Conservation (phyloP, 2,329 filamentous ascomycete genomes). For the Penicillium sp. region DNA sequence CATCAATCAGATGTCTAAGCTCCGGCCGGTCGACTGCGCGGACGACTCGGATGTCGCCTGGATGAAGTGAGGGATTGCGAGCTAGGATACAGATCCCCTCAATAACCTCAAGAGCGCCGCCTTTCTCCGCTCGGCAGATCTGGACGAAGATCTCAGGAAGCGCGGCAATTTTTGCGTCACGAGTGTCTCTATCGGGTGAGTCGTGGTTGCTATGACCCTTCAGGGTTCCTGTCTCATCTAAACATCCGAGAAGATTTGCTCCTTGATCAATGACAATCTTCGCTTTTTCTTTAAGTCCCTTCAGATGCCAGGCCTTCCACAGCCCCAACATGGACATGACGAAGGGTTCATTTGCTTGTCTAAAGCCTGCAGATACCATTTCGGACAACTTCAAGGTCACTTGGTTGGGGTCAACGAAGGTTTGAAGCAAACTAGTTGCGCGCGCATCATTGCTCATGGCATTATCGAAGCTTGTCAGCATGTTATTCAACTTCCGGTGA, state of each 20-base stretch:
- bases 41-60: slow-evolving; percentile 86
- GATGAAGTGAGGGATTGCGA: slow-evolving; percentile 89
- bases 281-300: slow-evolving; percentile 88
- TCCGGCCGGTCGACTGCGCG: slow-evolving; percentile 70
- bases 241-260: slow-evolving; percentile 81
- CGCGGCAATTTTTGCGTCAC: slow-evolving; percentile 47
- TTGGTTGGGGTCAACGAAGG: slow-evolving; percentile 80
- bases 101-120: slow-evolving; percentile 61
- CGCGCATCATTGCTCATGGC: slow-evolving; percentile 65
- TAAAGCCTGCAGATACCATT: slow-evolving; percentile 78
- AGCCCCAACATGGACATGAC: slow-evolving; percentile 72
- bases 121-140: slow-evolving; percentile 59
- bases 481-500: slow-evolving; percentile 61
- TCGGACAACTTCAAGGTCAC: slow-evolving; percentile 70
- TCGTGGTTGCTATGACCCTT: slow-evolving; percentile 64
- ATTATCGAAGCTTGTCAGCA: slow-evolving; percentile 65
- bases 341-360: slow-evolving; percentile 72
- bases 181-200: slow-evolving; percentile 5
- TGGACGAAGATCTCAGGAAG: slow-evolving; percentile 90
- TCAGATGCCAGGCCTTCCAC: slow-evolving; percentile 87
- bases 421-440: slow-evolving; percentile 67
- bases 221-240: slow-evolving; percentile 77
- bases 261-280: slow-evolving; percentile 77
- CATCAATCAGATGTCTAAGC: slow-evolving; percentile 75
- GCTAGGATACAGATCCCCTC: slow-evolving; percentile 78